Evolutionary conservation across 257 asterid species (phyloP).

Genomic region (Vinca minor): DNA sequence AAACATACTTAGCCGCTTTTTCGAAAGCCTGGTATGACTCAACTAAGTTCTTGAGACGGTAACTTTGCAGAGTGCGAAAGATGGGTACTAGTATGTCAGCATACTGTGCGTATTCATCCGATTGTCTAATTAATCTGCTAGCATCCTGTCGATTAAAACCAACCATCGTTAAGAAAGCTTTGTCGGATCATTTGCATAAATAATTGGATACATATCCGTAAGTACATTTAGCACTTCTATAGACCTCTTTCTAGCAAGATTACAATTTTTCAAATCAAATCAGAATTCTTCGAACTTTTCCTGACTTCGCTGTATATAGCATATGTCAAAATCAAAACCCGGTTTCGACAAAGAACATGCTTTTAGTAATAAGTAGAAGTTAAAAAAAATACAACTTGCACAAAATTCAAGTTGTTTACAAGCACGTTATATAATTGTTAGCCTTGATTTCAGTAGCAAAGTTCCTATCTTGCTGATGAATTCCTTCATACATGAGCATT

Average conservation of each 20-base stretch:
- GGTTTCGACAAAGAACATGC: not conserved
- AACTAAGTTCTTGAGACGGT: slow-evolving; percentile 52
- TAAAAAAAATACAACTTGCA: not conserved
- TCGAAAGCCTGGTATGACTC: slow-evolving; percentile 80
- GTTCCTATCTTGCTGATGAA: not conserved
- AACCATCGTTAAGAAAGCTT: not conserved
- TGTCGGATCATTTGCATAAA: not conserved
- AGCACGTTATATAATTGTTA: not conserved
- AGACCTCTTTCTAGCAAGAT: not conserved
- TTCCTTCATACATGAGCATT: not conserved
- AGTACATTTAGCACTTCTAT: not conserved
- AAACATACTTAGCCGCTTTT: slow-evolving; percentile 77
- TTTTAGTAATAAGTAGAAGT: not conserved
- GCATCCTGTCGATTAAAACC: slow-evolving; percentile 56
- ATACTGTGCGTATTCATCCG: slow-evolving; percentile 62
- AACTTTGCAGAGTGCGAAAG: slow-evolving; percentile 79
- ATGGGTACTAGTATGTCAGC: slow-evolving; percentile 66
- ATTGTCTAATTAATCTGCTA: slow-evolving; percentile 65
- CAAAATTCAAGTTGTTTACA: not conserved
- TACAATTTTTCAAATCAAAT: not conserved
- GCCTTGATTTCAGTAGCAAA: slow-evolving; percentile 7
- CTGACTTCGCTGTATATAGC: not conserved
- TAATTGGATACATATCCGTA: not conserved
- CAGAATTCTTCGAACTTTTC: not conserved
- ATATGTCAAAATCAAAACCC: not conserved